Conservation (phyloP, 2,329 filamentous ascomycete species). For the Bimuria novae-zelandiae region DNA sequence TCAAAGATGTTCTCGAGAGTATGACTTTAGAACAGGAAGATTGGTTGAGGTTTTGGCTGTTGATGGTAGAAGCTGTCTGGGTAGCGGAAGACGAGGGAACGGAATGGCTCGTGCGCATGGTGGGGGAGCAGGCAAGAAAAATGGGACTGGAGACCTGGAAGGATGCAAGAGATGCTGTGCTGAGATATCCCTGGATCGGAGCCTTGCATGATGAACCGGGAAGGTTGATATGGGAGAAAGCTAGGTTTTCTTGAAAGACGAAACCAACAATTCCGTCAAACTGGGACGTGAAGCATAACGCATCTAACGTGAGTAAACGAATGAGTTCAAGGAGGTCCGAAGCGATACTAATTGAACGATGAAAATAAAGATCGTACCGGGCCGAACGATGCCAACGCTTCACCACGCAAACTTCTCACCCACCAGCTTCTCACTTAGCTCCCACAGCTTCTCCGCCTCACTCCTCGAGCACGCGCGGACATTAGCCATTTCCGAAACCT, state of each 20-base stretch:
- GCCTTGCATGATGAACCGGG: neutral
- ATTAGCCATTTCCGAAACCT: neutral
- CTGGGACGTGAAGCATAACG: too few relatives aligned
- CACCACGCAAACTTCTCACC: neutral
- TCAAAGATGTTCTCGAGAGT: neutral
- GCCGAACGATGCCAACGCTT: too few relatives aligned
- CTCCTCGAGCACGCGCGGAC: neutral
- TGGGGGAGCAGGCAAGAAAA: neutral
- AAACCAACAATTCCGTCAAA: too few relatives aligned
- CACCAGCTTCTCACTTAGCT: neutral
- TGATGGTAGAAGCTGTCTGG: slow-evolving; percentile 5
- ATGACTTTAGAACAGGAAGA: neutral
- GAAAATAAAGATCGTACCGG: too few relatives aligned
- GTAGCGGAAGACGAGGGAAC: neutral
- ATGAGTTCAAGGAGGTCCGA: too few relatives aligned
- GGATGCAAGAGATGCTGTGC: neutral
- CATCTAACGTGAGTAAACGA: too few relatives aligned
- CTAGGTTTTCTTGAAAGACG: neutral
- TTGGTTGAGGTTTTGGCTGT: neutral
- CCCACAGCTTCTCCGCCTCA: slow-evolving; percentile 3
- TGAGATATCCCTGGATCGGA: neutral
- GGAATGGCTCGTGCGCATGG: neutral
- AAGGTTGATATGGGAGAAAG: neutral
- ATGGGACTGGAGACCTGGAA: neutral
- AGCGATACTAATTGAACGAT: too few relatives aligned